A percentile compares a stretch with the other conserved stretches of the same genome.
These are phyloP conservation scores for Cladorrhinum sp. DNA, from an alignment of 2,329 filamentous ascomycete genomes.

Conservation along the genomic window DNA sequence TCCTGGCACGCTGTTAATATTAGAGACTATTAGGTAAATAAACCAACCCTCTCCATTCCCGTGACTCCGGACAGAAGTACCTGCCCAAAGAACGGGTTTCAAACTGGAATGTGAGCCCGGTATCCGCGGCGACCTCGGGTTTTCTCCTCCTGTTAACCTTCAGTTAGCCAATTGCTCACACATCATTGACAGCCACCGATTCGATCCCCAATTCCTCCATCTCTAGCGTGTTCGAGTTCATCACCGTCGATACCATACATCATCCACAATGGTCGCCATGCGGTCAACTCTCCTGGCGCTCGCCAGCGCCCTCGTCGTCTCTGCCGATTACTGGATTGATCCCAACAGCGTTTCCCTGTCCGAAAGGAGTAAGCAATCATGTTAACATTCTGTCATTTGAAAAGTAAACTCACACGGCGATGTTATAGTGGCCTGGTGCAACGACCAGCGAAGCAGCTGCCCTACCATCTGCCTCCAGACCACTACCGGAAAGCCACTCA, in stretches of 20 bases:
- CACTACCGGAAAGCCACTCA: constrained; percentile 47
- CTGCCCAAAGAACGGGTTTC: not conserved
- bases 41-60: constrained; percentile 4
- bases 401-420: constrained; percentile 10
- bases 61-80: not conserved
- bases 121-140: constrained; percentile 12
- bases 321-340: constrained; percentile 59
- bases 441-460: constrained; percentile 59
- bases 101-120: constrained; percentile 8
- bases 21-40: not conserved
- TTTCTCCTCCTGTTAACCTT: constrained; percentile 2
- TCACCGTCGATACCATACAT: not conserved
- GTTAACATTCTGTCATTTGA: not conserved
- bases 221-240: not conserved
- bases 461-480: constrained; percentile 68
- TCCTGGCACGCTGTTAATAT: constrained; percentile 2
- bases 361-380: constrained; percentile 47
- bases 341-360: constrained; percentile 55
- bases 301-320: constrained; percentile 53
- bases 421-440: constrained; percentile 60
- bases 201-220: not conserved
- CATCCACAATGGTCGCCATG: constrained; percentile 50
- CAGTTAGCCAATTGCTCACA: constrained; percentile 10
- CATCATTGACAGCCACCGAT: constrained; percentile 9
- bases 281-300: constrained; percentile 52